Evolutionary conservation across 1,139 yeast genomes (phyloP).

Genomic region (Saccharomycopsis hybrid): DNA sequence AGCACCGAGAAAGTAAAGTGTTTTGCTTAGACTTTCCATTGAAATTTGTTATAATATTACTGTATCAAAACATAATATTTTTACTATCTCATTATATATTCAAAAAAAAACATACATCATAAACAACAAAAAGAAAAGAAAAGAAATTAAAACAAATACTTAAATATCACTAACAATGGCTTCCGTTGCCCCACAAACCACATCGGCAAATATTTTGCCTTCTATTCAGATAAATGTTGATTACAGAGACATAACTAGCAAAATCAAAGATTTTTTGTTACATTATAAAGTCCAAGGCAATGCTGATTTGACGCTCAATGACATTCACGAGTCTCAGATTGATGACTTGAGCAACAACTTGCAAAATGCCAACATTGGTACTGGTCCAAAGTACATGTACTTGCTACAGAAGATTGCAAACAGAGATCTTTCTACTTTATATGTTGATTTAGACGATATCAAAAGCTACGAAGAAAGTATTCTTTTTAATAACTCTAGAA

Average conservation of each 20-base stretch:
- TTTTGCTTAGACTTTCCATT: too few relatives aligned
- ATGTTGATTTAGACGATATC: constrained; percentile 80
- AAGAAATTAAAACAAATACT: too few relatives aligned
- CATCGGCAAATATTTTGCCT: constrained; percentile 32
- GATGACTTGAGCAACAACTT: constrained; percentile 22
- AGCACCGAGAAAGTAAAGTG: too few relatives aligned
- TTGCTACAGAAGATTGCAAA: constrained; percentile 79
- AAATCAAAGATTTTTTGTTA: constrained; percentile 37
- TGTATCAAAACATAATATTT: too few relatives aligned
- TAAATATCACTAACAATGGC: neutral
- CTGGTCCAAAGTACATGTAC: constrained; percentile 70
- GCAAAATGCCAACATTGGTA: constrained; percentile 28
- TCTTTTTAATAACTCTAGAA: constrained; percentile 28
- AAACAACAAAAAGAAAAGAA: too few relatives aligned
- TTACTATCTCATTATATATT: too few relatives aligned
- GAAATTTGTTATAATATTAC: too few relatives aligned
- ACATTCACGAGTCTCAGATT: constrained; percentile 26
- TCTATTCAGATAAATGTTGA: constrained; percentile 43
- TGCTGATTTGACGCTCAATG: constrained; percentile 30
- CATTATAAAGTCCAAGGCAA: constrained; percentile 33
- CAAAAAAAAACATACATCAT: too few relatives aligned
- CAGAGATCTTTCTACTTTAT: constrained; percentile 62
- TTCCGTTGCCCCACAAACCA: constrained; percentile 7
- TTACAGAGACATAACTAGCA: constrained; percentile 36
- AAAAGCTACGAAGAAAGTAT: constrained; percentile 47